phyloP scores from a whole-genome alignment of 2,329 filamentous ascomycete genomes.

The Trichoderma sp. region DNA sequence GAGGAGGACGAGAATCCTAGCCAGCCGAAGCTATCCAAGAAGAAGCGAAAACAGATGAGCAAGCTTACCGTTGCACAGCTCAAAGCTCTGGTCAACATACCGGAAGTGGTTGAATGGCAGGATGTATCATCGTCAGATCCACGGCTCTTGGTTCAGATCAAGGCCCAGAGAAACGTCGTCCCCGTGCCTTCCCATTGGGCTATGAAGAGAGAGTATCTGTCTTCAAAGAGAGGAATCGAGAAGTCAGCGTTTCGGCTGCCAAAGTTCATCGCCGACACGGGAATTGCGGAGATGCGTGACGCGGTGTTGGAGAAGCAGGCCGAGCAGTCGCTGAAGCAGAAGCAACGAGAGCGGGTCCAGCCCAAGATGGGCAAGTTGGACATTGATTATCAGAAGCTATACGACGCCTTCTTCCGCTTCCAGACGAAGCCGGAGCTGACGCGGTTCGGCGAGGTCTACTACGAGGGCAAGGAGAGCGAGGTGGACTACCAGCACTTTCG shows the following conservation, averaged over 20 bases:
- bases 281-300: constrained; percentile 97
- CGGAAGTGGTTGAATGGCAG: constrained; percentile 96
- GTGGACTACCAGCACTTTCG: constrained; percentile 89
- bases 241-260: constrained; percentile 91
- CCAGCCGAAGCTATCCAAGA: constrained; percentile 81
- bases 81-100: constrained; percentile 86
- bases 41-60: constrained; percentile 87
- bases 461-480: constrained; percentile 97
- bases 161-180: constrained; percentile 91
- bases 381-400: constrained; percentile 97
- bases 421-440: constrained; percentile 95
- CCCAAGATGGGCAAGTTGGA: constrained; percentile 97
- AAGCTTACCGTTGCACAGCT: constrained; percentile 94
- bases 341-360: constrained; percentile 89
- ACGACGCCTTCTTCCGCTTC: constrained; percentile 97
- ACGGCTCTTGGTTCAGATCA: constrained; percentile 87
- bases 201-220: constrained; percentile 93
- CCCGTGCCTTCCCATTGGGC: constrained; percentile 95
- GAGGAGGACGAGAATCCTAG: constrained; percentile 72
- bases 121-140: constrained; percentile 91
- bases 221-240: constrained; percentile 94
- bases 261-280: constrained; percentile 96
- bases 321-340: constrained; percentile 88
- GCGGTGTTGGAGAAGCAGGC: constrained; percentile 95
- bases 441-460: constrained; percentile 97